Conservation (phyloP, 148 eudicot species). For the Rhododendron molle region DNA sequence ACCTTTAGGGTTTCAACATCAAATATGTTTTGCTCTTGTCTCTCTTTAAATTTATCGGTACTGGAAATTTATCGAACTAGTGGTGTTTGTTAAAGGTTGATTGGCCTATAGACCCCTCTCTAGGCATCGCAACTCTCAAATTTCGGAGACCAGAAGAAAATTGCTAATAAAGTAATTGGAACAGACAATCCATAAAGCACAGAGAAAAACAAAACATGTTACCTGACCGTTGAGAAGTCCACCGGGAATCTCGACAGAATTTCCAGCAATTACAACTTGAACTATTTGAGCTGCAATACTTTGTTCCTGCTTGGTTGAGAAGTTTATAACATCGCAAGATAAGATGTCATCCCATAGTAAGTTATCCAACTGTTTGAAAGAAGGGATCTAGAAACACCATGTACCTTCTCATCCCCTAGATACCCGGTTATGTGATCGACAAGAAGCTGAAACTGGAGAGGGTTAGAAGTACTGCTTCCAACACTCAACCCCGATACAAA, state of each 20-base stretch:
- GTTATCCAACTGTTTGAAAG: neutral
- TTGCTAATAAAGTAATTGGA: neutral
- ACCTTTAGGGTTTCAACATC: neutral
- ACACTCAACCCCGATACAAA: constrained; percentile 73
- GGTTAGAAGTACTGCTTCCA: constrained; percentile 69
- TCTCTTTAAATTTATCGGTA: neutral
- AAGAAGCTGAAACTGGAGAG: constrained; percentile 83
- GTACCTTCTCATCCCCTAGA: constrained; percentile 89
- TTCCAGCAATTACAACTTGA: constrained; percentile 91
- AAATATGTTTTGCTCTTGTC: neutral
- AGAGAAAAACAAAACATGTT: neutral
- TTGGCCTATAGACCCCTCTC: neutral
- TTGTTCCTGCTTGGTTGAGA: constrained; percentile 60
- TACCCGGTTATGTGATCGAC: constrained; percentile 96
- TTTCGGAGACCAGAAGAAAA: neutral
- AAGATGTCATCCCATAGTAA: neutral
- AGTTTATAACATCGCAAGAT: constrained; percentile 9
- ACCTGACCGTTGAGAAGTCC: constrained; percentile 89
- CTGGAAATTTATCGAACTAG: neutral
- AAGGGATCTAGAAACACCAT: constrained; percentile 4
- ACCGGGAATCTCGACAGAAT: constrained; percentile 67
- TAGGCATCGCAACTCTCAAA: neutral
- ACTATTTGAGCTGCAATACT: constrained; percentile 78
- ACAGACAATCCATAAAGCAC: neutral
- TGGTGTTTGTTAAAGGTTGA: neutral